phyloP scores from a whole-genome alignment of 108 stramenopile species.

The Conticribra weissflogii region DNA sequence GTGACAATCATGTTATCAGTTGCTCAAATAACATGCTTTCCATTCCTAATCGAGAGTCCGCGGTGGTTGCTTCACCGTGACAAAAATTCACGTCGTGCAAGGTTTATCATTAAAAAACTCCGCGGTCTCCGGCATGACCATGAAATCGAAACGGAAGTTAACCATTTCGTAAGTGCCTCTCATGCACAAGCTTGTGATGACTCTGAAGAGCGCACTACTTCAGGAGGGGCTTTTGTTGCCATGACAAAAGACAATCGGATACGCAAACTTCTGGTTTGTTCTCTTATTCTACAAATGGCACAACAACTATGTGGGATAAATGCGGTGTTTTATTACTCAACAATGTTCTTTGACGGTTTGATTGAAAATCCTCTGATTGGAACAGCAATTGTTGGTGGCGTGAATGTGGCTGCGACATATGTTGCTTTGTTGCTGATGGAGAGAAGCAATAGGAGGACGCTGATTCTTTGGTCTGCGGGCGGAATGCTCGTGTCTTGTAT shows the following conservation, averaged over 20 bases:
- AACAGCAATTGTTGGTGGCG: constrained; percentile 55
- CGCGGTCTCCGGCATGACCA: constrained; percentile 31
- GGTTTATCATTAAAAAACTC: constrained; percentile 72
- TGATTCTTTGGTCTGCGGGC: constrained; percentile 60
- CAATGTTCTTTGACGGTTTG: constrained; percentile 70
- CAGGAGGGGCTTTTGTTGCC: constrained; percentile 51
- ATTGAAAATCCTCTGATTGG: constrained; percentile 73
- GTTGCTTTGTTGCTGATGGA: constrained; percentile 82
- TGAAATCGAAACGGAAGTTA: constrained; percentile 25
- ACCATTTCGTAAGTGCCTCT: constrained; percentile 38
- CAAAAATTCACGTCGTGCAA: constrained; percentile 68
- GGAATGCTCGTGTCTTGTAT: constrained; percentile 46
- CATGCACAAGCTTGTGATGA: constrained; percentile 32
- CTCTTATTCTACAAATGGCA: constrained; percentile 57
- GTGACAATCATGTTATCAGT: constrained; percentile 67
- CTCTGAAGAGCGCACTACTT: constrained; percentile 27
- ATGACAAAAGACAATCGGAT: constrained; percentile 55
- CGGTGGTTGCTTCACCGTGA: constrained; percentile 56
- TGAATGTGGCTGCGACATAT: constrained; percentile 82
- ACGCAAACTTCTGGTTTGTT: constrained; percentile 47
- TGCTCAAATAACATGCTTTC: constrained; percentile 46
- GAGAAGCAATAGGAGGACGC: constrained; percentile 46
- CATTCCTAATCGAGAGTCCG: constrained; percentile 51
- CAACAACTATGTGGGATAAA: constrained; percentile 86
- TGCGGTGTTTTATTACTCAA: constrained; percentile 85